Base-by-base conservation (phyloP, 768 basidiomycete genomes). In the Lentinula edodes region DNA sequence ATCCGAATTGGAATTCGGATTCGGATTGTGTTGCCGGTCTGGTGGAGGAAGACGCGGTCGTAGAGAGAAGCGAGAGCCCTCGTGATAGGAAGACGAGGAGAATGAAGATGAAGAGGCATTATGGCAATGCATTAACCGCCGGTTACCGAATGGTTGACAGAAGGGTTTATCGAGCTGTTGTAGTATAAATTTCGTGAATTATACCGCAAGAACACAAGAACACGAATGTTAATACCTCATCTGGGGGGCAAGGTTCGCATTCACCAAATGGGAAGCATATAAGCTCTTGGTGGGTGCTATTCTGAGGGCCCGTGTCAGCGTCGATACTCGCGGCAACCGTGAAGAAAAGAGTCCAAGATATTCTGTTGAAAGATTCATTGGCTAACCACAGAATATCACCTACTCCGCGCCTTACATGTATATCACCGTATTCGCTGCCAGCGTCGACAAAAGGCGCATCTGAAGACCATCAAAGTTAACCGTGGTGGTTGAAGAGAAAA, bases 111-210 rank as follows among this genome's bases (percentile, higher is more conserved):
- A 48, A 50, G 71, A 62, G 45, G 65, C 50, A 56, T 80, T 82
- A 38, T 83, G 69, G 63, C 95, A 98, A 70, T 95, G 95, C 78
- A 95, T 81, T 43, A 94, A 81, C 18, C 91, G 86, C 23, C 95
- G 86, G 74, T 95, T 95, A 56, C 95, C 95, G 70, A 94, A 96
- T n/a, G 95, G 95, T 69, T 91, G 87, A 74, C 95, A 98, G 73
- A 90, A 96, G 2, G 95, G 94, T 76, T 95, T 85, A 67, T 87
- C 77, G 38, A 91, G 77, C 93, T 95, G 64, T 8, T 39, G 59
- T n/a, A 35, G 53, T 32, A 15, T 57, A 32, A 36, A 50, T 57
- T 52, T 28, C 43, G 61, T 32, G 36, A 16, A 36, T 64, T 41
- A 42, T 32, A 52, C 51, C 61, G 57, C 43, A 58, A 50, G 54